Evolutionary conservation across 2,329 filamentous ascomycete species (phyloP), one percentile per base, ranked within the genome.

Genomic region (Penicillium nordicum): DNA sequence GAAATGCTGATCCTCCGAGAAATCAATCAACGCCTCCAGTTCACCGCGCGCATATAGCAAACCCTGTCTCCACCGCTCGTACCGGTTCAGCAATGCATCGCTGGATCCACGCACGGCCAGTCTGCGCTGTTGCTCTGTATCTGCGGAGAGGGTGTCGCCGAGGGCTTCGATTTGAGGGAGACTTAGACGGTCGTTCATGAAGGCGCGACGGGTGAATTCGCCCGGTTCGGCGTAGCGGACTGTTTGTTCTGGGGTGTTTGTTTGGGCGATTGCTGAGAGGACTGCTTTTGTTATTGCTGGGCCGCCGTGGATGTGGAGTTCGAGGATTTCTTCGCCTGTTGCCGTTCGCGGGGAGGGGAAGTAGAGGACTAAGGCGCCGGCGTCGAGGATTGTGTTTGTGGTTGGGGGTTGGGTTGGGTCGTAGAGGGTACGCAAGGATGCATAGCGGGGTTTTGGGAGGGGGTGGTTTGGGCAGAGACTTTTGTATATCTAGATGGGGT

Each of bases 1-100:
- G 68, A 99, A 96, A 76, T 97, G 90, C 74, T 99, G 93, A 68
- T 97, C 94, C 72, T 99, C 94, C 1, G 90, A 89, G 71, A 99
- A 99, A 74, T 99, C 94, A 59, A 99, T 97, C 63, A 99, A 77
- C 0, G 94, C 94, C 74, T 99, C 94, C 38, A 99, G 81, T 75
- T 97, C 92, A 10, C 91, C 94, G 2, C 94, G 85, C 10, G 92
- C 92, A 60, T 88, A 82, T 7, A 97, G 79, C 18, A 99, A 76
- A 62, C 86, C 80, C 61, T 84, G 78, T 27, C 93, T 85, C 94
- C 94, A 99, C 10, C 68, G 67, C 64, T 97, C 92, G 72, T 99
- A 99, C 18, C 86, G 85, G 57, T 81, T 80, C 0, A 90, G 85
- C 12, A 97, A 79, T 0, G 80, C 76, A 23, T 87, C 87, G 4